Percentiles rank a stretch among this genome's conserved stretches.
These are phyloP conservation scores for Trypethelium eluteriae DNA, from an alignment of 495 filamentous ascomycete genomes.

Conservation along the genomic window DNA sequence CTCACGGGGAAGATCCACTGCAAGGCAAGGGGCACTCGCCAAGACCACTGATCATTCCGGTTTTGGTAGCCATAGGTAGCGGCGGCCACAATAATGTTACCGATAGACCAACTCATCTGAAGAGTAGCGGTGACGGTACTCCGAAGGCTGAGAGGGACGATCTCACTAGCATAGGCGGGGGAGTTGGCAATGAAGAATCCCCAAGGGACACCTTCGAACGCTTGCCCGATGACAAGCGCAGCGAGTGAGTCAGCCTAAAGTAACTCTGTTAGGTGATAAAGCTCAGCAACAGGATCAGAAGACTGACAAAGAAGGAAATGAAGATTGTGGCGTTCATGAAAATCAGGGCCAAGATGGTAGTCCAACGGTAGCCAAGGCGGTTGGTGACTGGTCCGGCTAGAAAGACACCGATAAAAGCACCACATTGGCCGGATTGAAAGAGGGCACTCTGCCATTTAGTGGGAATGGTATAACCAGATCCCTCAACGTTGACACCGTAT, in stretches of 20 bases:
- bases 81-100: conserved; percentile 17
- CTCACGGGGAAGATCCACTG: conserved; percentile 25
- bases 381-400: conserved; percentile 17
- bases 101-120: conserved; percentile 19
- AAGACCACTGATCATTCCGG: conserved; percentile 19
- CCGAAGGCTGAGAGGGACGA: conserved; percentile 20
- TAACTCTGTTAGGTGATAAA: neutral
- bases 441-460: conserved; percentile 38
- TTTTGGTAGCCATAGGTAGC: conserved; percentile 13
- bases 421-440: conserved; percentile 34
- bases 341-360: conserved; percentile 16
- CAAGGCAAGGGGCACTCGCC: conserved; percentile 22
- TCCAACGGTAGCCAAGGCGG: conserved; percentile 18
- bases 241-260: conserved; percentile 23
- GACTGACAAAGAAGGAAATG: conserved; percentile 26
- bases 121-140: conserved; percentile 13
- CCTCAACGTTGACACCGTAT: conserved; percentile 28
- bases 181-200: conserved; percentile 21
- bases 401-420: conserved; percentile 19
- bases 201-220: conserved; percentile 21
- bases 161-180: conserved; percentile 20
- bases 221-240: conserved; percentile 14
- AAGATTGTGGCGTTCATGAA: conserved; percentile 20
- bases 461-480: conserved; percentile 22
- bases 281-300: conserved; percentile 9